Base-by-base conservation (phyloP, 2,329 filamentous ascomycete genomes). In the Furcasterigmium sp. region DNA sequence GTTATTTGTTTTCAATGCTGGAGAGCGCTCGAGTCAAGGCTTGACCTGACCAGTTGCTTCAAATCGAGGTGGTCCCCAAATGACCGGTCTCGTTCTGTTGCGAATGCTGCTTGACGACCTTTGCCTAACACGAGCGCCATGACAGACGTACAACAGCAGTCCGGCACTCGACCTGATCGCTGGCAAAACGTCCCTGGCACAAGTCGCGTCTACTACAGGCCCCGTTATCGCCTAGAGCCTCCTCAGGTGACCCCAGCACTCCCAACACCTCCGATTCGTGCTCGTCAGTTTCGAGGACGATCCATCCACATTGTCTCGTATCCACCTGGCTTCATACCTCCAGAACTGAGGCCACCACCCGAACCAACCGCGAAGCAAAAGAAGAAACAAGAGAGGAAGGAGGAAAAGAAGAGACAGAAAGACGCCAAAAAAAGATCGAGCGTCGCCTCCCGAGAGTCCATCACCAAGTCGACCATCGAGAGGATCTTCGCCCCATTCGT, bases 221-320 rank as follows among this genome's bases (percentile, higher is more conserved):
- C 55, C 21, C 42, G 41, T 43, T 49, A 46, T 39, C 46, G 49
- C 13, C 44, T 49, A 21, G 44, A 49, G 37, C 46, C 48, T 36
- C 44, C 48, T 3, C 32, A 41, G 18, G n/a, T 41, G 5, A 23
- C 42, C 20, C 29, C 32, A 9, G 42, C 44, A 20, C 23, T 68
- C 40, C 65, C 66, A 8, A 46, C 57, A 35, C 66, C 66, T 28
- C 57, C 64, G 30, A 69, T 69, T 48, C 62, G 61, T 36, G 61
- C 65, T 30, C 59, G 66, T 39, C 56, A 65, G 48, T 55, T 59
- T 28, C 57, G 66, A 28, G 65, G 64, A 10, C 65, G 69, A 50
- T 59, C 65, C 29, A 69, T 69, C 43, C 65, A 69, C 56, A 65
- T 69, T 42, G 51, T 67, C 47, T 67, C 64, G 21, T 69, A 63